Evolutionary conservation across 2,329 filamentous ascomycete genomes (phyloP), one percentile per base, ranked within the genome.

Genomic region (Colletotrichum nymphaeae): DNA sequence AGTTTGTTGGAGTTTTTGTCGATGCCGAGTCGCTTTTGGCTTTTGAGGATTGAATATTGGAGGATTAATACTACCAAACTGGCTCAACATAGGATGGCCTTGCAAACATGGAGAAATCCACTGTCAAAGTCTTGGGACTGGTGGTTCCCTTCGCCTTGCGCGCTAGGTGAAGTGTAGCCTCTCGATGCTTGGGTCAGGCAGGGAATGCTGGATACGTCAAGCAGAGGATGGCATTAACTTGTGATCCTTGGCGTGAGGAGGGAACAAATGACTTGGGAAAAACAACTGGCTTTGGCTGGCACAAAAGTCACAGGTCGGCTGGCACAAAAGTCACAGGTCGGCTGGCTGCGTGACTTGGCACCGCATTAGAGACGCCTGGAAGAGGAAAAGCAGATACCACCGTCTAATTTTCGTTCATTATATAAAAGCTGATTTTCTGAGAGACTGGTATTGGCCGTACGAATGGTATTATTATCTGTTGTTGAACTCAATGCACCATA

Each of bases 331-430:
- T 62, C 42, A 60, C 60, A 46, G 56, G 53, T 30, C 55, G 26
- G 19, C 26, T 28, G 59, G 66, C 46, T 22, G 24, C 19, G 59
- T 46, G 67, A 65, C 67, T 65, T 59, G 70, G 55, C 55, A 64
- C 67, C 56, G 55, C 67, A 65, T 62, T 69, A 73, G 70, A 73
- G 70, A 73, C 67, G 60, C 30, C 49, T 70, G 67, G 67, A 49
- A 65, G 28, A 60, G 67, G 56, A 73, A 73, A 70, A 70, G 70
- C 70, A 70, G 55, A 70, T 73, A 73, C 67, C 60, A 65, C 60
- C 70, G 46, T 65, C 67, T 65, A 65, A 69, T 70, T 52, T 65
- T 52, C 55, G 32, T 70, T 22, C 69, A n/a, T 55, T 70, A 64
- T 70, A 73, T 24, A 70, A 60, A 66, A 66, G 32, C 35, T 26